Evolutionary conservation across 768 basidiomycete species (phyloP).

Genomic region (Fistulinella prunicolor): DNA sequence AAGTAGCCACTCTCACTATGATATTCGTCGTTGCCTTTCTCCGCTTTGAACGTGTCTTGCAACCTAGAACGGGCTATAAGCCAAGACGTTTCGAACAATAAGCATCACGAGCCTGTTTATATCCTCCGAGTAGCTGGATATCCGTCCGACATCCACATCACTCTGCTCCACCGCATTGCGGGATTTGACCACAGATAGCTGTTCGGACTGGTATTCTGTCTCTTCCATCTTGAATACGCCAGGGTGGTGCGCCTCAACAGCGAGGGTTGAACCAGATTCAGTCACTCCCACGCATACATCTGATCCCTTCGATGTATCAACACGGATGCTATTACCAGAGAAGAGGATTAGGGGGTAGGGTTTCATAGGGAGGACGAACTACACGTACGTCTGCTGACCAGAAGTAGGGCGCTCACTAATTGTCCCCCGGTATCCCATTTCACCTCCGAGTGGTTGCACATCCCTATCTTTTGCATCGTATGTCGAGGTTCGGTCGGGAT

Average conservation of each 20-base stretch:
- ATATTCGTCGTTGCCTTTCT: not conserved
- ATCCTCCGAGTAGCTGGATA: not conserved
- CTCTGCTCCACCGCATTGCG: not conserved
- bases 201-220: not conserved
- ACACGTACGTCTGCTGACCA: not conserved
- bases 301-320: not conserved
- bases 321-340: not conserved
- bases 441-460: not conserved
- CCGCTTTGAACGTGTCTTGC: not conserved
- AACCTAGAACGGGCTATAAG: not conserved
- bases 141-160: not conserved
- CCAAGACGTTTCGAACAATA: not conserved
- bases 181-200: not conserved
- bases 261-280: not conserved
- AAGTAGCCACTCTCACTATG: not conserved
- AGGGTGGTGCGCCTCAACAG: not conserved
- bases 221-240: not conserved
- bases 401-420: not conserved
- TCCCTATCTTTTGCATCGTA: not conserved
- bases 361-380: not conserved
- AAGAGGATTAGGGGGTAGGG: not conserved
- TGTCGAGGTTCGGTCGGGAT: not conserved
- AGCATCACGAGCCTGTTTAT: not conserved
- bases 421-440: not conserved
- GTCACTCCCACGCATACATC: not conserved